Conservation (phyloP, 2,329 filamentous ascomycete genomes). For the Stagonosporopsis tanaceti region DNA sequence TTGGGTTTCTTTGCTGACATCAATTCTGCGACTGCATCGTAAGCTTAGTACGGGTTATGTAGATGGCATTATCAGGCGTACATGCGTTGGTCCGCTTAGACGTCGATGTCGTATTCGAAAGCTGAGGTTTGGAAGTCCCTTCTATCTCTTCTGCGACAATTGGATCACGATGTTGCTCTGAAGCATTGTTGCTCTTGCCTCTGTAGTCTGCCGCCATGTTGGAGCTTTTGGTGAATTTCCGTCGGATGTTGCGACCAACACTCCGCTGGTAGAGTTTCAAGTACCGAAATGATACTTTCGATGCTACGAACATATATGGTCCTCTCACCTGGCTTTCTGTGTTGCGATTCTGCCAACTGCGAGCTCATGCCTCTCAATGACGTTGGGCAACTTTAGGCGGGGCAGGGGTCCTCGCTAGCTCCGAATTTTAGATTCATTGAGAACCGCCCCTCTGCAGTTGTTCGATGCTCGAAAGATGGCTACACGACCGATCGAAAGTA, state of each 20-base stretch:
- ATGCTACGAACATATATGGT: background rate
- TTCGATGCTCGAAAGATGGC: slow-evolving; percentile 16
- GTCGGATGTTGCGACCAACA: background rate
- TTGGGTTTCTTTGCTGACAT: slow-evolving; percentile 55
- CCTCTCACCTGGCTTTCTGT: background rate
- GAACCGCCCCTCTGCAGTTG: slow-evolving; percentile 6
- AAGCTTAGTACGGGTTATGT: slow-evolving; percentile 26
- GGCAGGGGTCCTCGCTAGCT: slow-evolving; percentile 12
- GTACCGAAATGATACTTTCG: background rate
- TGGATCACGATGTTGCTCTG: slow-evolving; percentile 10
- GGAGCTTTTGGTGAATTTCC: background rate
- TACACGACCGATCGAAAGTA: slow-evolving; percentile 8
- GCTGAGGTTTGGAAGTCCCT: slow-evolving; percentile 1
- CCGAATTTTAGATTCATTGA: slow-evolving; percentile 19
- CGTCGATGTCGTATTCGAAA: background rate
- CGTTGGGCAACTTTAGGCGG: slow-evolving; percentile 18
- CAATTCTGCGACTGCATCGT: slow-evolving; percentile 55
- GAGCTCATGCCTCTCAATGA: slow-evolving; percentile 3
- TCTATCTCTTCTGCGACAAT: slow-evolving; percentile 10
- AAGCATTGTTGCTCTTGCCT: slow-evolving; percentile 2
- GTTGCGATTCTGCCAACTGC: background rate
- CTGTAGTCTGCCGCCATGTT: slow-evolving; percentile 3
- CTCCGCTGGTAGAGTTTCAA: background rate
- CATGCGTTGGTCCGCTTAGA: slow-evolving; percentile 50
- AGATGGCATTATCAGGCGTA: slow-evolving; percentile 23